Base-by-base conservation (phyloP, 495 filamentous ascomycete genomes). In the Clavariopsis aquatica region DNA sequence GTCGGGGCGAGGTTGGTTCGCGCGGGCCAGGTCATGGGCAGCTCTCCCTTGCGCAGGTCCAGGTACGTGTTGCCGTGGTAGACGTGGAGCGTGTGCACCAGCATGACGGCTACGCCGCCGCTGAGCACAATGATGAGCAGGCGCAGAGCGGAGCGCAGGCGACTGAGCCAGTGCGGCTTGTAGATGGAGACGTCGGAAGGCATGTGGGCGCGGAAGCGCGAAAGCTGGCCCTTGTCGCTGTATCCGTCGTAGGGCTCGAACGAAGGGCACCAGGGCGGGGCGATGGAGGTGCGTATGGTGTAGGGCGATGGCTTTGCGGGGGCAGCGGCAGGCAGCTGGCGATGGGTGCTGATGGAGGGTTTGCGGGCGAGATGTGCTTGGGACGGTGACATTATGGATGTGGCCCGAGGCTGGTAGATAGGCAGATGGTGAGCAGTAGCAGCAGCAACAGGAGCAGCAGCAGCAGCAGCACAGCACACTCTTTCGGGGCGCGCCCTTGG, bases 21-120 rank as follows among this genome's bases (percentile, higher is more conserved):
- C 17, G 65, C 65, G 12, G 65, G 65, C 65, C 65, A 68, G 20
- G 53, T 58, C 65, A 68, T 68, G 46, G 65, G 65, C 28, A 68
- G 65, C 49, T 68, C 65, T 2, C 65, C 65, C n/a, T 64, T 58
- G 1, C 65, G 59, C 31, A 68, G 60, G 34, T 64, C 59, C 45
- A 68, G 52, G 27, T 51, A 63, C 1, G 34, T 28, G 60, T 68
- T 68, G 52, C 65, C 60, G 29, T 54, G 59, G 54, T 59, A 68
- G 28, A 68, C 49, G 26, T 59, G 12, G 45, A 68, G 59, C 29
- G 65, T 68, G 54, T 68, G 59, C 31, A 60, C 54, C 23, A 68
- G 54, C 24, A 60, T 49, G 34, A 22, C 53, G 31, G 38, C 49
- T 17, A 68, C 65, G 60, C 49, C 57, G 46, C 53, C 59, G 55